Conservation (phyloP, 768 basidiomycete genomes). For the Collybia nuda region DNA sequence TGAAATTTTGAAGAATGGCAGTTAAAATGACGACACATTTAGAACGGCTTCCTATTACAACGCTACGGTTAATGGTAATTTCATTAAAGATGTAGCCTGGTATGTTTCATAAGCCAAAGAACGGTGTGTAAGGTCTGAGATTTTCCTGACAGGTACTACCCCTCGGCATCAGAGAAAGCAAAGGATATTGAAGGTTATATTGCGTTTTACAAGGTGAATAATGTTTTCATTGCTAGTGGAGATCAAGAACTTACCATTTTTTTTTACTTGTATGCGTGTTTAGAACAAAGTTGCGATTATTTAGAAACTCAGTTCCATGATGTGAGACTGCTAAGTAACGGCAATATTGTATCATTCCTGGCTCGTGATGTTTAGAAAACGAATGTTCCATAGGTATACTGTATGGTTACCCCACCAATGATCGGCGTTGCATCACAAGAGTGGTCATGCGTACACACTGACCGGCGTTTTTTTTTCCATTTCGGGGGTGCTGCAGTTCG, state of each 20-base stretch:
- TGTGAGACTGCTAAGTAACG: too few relatives aligned
- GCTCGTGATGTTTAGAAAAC: too few relatives aligned
- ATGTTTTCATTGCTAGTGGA: neutral
- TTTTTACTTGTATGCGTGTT: neutral
- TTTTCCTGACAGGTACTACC: slow-evolving; percentile 59
- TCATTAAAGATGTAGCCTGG: slow-evolving; percentile 67
- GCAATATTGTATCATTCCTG: too few relatives aligned
- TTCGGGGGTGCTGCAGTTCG: too few relatives aligned
- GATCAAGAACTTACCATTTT: neutral
- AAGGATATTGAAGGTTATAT: slow-evolving; percentile 63
- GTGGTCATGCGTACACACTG: too few relatives aligned
- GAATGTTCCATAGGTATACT: too few relatives aligned
- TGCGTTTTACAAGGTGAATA: slow-evolving; percentile 74
- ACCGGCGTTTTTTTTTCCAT: too few relatives aligned
- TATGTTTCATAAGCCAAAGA: slow-evolving; percentile 33
- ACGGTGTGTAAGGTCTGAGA: neutral
- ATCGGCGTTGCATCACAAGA: too few relatives aligned
- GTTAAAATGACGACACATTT: slow-evolving; percentile 1
- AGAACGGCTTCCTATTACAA: slow-evolving; percentile 71
- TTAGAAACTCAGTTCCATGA: slow-evolving; percentile 1
- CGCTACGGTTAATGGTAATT: slow-evolving; percentile 45
- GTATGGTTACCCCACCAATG: too few relatives aligned
- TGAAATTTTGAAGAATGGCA: neutral
- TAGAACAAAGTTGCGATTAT: slow-evolving; percentile 40
- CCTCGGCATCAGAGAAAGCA: slow-evolving; percentile 51